Conservation (phyloP, 306 rosid genomes). For the Prunus mume region DNA sequence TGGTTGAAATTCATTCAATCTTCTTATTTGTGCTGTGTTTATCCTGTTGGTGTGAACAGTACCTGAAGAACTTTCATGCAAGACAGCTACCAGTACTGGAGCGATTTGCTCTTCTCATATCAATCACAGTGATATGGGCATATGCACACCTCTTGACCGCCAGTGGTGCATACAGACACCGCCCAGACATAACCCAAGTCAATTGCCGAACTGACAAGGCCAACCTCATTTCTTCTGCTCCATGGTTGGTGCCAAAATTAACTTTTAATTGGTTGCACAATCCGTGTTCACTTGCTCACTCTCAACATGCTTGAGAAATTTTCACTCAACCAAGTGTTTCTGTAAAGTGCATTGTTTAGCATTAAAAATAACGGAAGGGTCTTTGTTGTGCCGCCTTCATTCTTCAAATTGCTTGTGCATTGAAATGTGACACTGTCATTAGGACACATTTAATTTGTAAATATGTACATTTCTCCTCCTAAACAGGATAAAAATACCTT, state of each 20-base stretch:
- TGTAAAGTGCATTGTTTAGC: neutral
- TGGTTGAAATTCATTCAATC: neutral
- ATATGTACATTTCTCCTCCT: neutral
- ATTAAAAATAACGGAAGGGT: neutral
- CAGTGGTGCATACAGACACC: constrained; percentile 92
- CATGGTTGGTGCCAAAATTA: constrained; percentile 62
- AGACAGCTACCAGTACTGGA: constrained; percentile 76
- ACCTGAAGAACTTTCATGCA: constrained; percentile 73
- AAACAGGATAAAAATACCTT: constrained; percentile 87
- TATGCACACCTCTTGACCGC: constrained; percentile 97
- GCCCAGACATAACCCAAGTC: constrained; percentile 68
- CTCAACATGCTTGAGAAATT: neutral
- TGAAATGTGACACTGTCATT: neutral
- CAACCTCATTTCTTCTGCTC: constrained; percentile 92
- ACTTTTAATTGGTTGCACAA: constrained; percentile 3
- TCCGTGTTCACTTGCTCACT: neutral
- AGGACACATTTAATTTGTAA: neutral
- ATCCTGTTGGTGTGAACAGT: constrained; percentile 45
- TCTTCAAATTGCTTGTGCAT: neutral
- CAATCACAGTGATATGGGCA: constrained; percentile 92
- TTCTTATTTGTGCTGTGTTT: constrained; percentile 16
- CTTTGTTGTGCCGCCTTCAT: neutral
- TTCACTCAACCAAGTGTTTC: neutral
- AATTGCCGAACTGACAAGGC: constrained; percentile 85
- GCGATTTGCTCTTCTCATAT: constrained; percentile 82